phyloP scores from a whole-genome alignment of 495 filamentous ascomycete genomes.

The Aspergillus sparsus region DNA sequence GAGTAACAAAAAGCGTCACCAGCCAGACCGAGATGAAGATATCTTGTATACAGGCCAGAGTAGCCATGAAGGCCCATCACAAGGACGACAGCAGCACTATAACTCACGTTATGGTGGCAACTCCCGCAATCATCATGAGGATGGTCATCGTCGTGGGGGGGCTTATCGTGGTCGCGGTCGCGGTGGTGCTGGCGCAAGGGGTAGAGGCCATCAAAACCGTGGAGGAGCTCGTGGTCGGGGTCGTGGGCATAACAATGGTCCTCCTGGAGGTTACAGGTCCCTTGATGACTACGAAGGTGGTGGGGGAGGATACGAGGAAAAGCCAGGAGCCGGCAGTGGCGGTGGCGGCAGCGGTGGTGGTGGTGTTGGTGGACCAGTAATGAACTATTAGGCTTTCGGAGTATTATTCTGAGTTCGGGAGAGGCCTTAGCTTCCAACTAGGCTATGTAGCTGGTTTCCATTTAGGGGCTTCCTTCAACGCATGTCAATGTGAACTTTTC shows the following conservation, averaged over 20 bases:
- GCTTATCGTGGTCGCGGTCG: conserved; percentile 52
- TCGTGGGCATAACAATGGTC: conserved; percentile 42
- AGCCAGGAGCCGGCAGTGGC: conserved; percentile 9
- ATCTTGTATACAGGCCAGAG: conserved; percentile 24
- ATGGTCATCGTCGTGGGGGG: conserved; percentile 41
- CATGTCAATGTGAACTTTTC: too few species aligned
- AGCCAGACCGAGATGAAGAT: conserved; percentile 40
- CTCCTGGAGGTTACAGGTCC: conserved; percentile 38
- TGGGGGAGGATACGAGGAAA: conserved; percentile 2
- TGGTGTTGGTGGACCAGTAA: conserved; percentile 30
- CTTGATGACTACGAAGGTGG: conserved; percentile 38
- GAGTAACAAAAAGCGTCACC: conserved; percentile 48
- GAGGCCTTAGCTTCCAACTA: too few species aligned
- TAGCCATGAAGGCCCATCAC: conserved; percentile 20
- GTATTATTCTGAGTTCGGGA: not conserved
- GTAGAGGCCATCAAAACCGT: conserved; percentile 42
- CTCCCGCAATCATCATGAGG: conserved; percentile 34
- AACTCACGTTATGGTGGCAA: conserved; percentile 27
- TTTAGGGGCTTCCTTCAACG: too few species aligned
- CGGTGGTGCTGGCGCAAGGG: conserved; percentile 40
- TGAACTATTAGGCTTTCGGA: conserved; percentile 41
- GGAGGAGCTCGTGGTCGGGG: conserved; percentile 44
- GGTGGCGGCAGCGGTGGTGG: conserved; percentile 40
- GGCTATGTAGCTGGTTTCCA: too few species aligned
- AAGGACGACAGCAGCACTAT: conserved; percentile 22